Evolutionary conservation across 177 flowering plant genomes (phyloP).

Genomic region (Telopea speciosissima): DNA sequence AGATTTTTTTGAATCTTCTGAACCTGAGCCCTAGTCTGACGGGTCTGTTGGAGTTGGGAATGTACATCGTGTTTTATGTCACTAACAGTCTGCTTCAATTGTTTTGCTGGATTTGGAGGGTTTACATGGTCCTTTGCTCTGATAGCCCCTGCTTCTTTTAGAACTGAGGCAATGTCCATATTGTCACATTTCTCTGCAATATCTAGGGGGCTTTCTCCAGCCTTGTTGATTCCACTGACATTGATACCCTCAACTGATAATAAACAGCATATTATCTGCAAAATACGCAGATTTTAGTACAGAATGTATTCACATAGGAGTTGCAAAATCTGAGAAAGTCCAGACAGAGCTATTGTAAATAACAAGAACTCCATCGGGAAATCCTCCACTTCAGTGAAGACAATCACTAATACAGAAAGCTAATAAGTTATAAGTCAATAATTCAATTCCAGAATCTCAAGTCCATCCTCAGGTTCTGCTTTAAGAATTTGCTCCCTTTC

Average conservation of each 20-base stretch:
- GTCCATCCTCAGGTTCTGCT: background rate
- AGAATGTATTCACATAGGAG: background rate
- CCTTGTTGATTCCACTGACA: constrained; percentile 57
- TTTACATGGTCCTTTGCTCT: constrained; percentile 54
- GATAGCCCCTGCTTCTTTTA: constrained; percentile 63
- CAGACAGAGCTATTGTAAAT: background rate
- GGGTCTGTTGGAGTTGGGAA: constrained; percentile 84
- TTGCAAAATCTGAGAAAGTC: background rate
- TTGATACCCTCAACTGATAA: constrained; percentile 50
- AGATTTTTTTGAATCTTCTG: constrained; percentile 71
- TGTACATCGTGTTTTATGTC: constrained; percentile 93
- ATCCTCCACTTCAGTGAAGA: background rate
- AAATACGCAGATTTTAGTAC: constrained; percentile 6
- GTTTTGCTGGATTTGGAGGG: constrained; percentile 64
- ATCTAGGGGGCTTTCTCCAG: constrained; percentile 86
- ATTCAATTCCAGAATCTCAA: background rate
- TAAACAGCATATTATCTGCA: constrained; percentile 61
- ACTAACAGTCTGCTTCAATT: constrained; percentile 93
- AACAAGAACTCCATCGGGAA: background rate
- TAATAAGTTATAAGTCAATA: too few species aligned
- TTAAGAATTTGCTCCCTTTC: background rate
- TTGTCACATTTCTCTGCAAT: constrained; percentile 59
- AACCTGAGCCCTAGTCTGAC: constrained; percentile 66
- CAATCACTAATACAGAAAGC: background rate
- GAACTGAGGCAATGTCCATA: constrained; percentile 41